Evolutionary conservation across 2,329 filamentous ascomycete species (phyloP).

Genomic region (Thermothelomyces thermophilus): DNA sequence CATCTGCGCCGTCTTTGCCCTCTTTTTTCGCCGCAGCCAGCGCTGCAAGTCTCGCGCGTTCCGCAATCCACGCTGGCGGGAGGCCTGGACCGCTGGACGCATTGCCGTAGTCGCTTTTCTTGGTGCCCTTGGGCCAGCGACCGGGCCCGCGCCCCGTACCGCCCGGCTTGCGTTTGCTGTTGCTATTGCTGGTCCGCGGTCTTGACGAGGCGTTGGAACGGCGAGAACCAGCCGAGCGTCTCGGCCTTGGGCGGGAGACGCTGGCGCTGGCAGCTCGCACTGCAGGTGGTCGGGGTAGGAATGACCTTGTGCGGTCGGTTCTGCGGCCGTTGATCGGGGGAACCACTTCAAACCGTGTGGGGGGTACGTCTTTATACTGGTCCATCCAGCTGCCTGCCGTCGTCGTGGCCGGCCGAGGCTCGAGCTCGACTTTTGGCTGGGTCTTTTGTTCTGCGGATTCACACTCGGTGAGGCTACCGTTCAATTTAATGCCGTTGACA

Average conservation of each 20-base stretch:
- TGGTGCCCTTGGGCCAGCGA: constrained; percentile 61
- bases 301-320: constrained; percentile 39
- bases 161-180: constrained; percentile 48
- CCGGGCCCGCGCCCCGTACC: constrained; percentile 60
- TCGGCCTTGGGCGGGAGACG: constrained; percentile 32
- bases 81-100: constrained; percentile 59
- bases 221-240: constrained; percentile 33
- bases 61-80: constrained; percentile 48
- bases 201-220: constrained; percentile 31
- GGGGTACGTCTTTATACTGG: constrained; percentile 54
- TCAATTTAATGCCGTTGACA: constrained; percentile 21
- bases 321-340: constrained; percentile 54
- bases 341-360: constrained; percentile 70
- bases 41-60: constrained; percentile 25
- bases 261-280: constrained; percentile 31
- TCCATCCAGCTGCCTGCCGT: constrained; percentile 37
- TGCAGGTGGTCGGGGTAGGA: constrained; percentile 34
- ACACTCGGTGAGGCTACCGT: constrained; percentile 24
- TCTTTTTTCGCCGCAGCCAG: constrained; percentile 14
- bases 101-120: constrained; percentile 62
- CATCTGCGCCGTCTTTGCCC: constrained; percentile 27
- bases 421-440: constrained; percentile 24
- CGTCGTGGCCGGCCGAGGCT: constrained; percentile 22
- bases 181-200: constrained; percentile 33
- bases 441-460: constrained; percentile 7